phyloP scores from a whole-genome alignment of 495 filamentous ascomycete genomes.

The Neurospora discreta region DNA sequence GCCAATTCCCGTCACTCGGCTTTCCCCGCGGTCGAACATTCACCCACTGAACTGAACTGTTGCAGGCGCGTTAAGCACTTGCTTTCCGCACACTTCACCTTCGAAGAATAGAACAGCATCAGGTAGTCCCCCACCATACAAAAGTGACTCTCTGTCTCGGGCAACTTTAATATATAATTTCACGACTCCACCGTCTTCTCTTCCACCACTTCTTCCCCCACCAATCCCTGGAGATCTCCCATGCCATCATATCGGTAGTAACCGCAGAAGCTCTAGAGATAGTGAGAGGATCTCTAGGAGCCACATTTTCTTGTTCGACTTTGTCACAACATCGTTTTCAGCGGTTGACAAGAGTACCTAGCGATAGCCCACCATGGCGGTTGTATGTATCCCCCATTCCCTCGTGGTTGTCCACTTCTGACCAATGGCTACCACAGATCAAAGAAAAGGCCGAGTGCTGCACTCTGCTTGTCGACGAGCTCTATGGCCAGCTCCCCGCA shows the following conservation, averaged over 20 bases:
- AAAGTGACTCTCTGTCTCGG: conserved; percentile 6
- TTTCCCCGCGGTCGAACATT: neutral
- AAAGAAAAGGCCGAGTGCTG: conserved; percentile 69
- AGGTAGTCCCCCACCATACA: conserved; percentile 20
- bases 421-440: conserved; percentile 23
- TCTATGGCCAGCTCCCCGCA: conserved; percentile 79
- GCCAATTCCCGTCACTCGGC: neutral
- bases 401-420: neutral
- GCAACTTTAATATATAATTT: conserved; percentile 1
- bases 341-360: too few relatives aligned
- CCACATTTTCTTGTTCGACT: conserved; percentile 20
- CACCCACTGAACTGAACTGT: neutral
- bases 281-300: conserved; percentile 59
- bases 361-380: neutral
- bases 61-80: neutral
- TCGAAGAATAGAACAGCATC: neutral
- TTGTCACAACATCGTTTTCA: too few relatives aligned
- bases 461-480: conserved; percentile 74
- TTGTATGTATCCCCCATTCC: neutral
- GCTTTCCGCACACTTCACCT: neutral
- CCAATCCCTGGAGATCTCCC: conserved; percentile 10
- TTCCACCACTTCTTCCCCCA: neutral
- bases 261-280: conserved; percentile 58
- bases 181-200: conserved; percentile 5
- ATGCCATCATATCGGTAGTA: conserved; percentile 55